phyloP scores from a whole-genome alignment of 176 grass and related monocot species.

The Avena atlantica region DNA sequence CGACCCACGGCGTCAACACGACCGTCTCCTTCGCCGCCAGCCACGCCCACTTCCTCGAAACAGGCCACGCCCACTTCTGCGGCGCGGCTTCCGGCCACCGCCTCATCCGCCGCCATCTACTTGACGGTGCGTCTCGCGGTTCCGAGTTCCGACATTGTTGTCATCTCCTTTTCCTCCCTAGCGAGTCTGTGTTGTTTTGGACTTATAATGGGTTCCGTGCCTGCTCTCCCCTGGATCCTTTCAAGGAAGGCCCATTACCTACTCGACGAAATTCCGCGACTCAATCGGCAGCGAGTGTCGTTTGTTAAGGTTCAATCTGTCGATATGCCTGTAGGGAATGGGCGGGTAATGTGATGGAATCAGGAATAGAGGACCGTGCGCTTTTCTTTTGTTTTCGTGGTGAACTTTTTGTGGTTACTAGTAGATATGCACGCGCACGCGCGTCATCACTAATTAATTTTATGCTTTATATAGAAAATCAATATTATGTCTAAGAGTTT shows the following conservation, averaged over 20 bases:
- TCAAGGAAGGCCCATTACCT: not conserved
- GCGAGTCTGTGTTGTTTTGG: not conserved
- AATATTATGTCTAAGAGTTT: no score
- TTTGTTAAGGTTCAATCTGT: not conserved
- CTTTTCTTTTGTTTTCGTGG: not conserved
- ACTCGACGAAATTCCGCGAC: not conserved
- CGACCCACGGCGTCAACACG: not conserved
- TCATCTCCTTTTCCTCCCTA: not conserved
- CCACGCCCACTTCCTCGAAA: not conserved
- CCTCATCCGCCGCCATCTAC: not conserved
- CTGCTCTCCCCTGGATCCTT: not conserved
- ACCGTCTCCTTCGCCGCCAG: not conserved
- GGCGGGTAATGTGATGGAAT: not conserved
- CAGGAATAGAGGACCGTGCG: not conserved
- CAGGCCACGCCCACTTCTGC: not conserved
- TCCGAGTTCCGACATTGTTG: not conserved
- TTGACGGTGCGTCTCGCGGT: conserved; percentile 15
- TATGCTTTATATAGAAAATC: no score
- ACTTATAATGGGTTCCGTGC: not conserved
- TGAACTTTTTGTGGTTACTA: not conserved
- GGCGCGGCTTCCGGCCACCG: not conserved
- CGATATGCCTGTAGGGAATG: not conserved
- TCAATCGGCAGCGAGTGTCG: not conserved
- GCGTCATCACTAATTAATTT: no score
- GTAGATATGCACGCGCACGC: no score